phyloP scores from a whole-genome alignment of 768 basidiomycete species.

The Russula ochroleuca region DNA sequence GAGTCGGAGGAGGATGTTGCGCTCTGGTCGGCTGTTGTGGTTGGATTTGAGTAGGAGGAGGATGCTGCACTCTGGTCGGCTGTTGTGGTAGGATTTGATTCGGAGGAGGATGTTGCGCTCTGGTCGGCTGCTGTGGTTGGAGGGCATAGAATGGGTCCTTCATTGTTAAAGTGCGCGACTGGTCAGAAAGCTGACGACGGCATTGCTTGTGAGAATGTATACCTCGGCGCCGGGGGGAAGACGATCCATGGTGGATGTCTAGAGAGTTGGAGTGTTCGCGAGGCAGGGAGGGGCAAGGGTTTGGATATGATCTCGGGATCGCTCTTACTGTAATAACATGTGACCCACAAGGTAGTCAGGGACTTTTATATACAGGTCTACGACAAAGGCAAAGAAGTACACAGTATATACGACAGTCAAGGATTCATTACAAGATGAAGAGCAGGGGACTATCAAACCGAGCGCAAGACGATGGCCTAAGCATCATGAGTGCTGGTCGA shows the following conservation, averaged over 20 bases:
- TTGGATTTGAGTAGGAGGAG: neutral
- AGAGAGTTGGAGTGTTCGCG: too few species aligned
- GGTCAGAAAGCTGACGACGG: neutral
- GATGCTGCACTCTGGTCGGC: neutral
- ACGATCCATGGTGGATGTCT: neutral
- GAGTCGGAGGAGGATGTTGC: too few species aligned
- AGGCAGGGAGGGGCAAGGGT: neutral
- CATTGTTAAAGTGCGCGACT: neutral
- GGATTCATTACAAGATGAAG: neutral
- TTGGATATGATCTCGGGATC: neutral
- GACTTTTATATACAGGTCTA: neutral
- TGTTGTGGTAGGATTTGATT: neutral
- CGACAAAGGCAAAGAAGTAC: neutral
- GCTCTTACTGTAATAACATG: neutral
- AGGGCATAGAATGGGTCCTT: neutral
- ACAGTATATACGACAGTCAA: neutral
- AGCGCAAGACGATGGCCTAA: neutral
- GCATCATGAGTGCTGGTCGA: neutral
- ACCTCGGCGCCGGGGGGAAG: neutral
- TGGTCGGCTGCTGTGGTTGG: neutral
- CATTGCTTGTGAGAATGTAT: neutral
- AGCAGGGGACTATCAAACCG: neutral
- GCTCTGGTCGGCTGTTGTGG: neutral
- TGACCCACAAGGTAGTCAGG: neutral
- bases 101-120: neutral